Percentiles rank a stretch among this genome's conserved stretches.
These are phyloP conservation scores for Lasiodiplodia gonubiensis DNA, from an alignment of 2,329 filamentous ascomycete genomes.

Conservation along the genomic window DNA sequence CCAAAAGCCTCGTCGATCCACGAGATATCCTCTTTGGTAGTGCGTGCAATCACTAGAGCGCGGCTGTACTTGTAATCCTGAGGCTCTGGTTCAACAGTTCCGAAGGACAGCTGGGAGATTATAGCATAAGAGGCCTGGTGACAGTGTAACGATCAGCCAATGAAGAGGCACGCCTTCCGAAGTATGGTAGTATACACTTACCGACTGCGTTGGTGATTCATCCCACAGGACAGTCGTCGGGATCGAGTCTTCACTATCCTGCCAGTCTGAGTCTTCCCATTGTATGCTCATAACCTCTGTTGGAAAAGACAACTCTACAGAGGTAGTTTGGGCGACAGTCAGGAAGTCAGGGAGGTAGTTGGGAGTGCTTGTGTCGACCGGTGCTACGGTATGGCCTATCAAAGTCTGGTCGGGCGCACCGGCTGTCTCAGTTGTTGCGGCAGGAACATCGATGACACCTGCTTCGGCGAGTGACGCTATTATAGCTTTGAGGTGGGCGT, in stretches of 20 bases:
- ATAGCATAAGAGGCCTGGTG: conserved; percentile 8
- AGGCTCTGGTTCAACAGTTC: conserved; percentile 46
- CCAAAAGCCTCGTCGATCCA: conserved; percentile 55
- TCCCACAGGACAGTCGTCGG: no score
- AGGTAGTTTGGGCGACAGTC: neutral
- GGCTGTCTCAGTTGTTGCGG: neutral
- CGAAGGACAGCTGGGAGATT: conserved; percentile 15
- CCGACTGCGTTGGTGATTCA: neutral
- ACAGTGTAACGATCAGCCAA: neutral
- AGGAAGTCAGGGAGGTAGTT: neutral
- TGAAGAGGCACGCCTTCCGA: no score
- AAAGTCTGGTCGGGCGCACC: neutral
- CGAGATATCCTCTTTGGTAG: conserved; percentile 51
- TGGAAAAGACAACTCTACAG: neutral
- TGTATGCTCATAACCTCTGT: no score
- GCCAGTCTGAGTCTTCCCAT: no score
- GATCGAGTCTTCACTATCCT: no score
- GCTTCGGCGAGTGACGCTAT: neutral
- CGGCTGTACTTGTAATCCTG: conserved; percentile 53
- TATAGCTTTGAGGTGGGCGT: neutral
- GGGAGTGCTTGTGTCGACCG: neutral
- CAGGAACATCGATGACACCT: neutral
- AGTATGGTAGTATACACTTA: neutral
- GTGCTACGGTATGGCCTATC: neutral
- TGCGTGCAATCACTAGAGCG: conserved; percentile 55